Evolutionary conservation across 768 basidiomycete species (phyloP), one percentile per base, ranked within the genome.

Genomic region (Mycena epipterygia): DNA sequence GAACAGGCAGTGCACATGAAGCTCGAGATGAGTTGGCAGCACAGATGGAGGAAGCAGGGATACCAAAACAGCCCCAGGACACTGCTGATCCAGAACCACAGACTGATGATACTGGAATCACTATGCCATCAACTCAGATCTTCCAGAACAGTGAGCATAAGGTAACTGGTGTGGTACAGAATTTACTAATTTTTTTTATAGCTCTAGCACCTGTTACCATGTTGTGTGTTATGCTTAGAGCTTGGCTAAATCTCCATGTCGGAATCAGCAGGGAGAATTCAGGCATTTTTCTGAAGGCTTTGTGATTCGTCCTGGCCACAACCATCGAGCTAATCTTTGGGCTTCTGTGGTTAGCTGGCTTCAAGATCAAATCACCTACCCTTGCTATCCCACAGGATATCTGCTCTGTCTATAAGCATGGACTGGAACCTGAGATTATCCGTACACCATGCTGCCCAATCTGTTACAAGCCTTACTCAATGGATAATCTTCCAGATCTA

Each of bases 401-500:
- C 27, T 30, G 39, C 2, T 62, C 67, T 2, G 23, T 46, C 14
- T 60, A 68, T 32, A 23, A 33, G 27, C 16, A 27, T 2, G 39
- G 30, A 27, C 21, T 48, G 2, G 67, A 68, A 37, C 67, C 67
- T 6, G 59, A 68, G 42, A 60, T 67, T 9, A 32, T 46, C 29
- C 14, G 57, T 25, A 60, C 44, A 6, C 27, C 27, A 16, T 60
- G 59, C 37, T 68, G 67, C 27, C 59, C 57, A 39, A 55, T 21
- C 13, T 68, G 67, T 42, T 68, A 53, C 23, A 61, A 44, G 13
- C 48, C 30, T 21, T 41, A 46, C 17, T 14, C 29, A 25, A 8
- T 19, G 21, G 33, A 42, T 3, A 13, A 39, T 21, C 30, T 68
- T 0, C 67, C 59, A 12, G 13, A 21, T 5, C 23, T 21, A 16